Conservation (phyloP, 2,329 filamentous ascomycete genomes). For the Hortaea werneckii region DNA sequence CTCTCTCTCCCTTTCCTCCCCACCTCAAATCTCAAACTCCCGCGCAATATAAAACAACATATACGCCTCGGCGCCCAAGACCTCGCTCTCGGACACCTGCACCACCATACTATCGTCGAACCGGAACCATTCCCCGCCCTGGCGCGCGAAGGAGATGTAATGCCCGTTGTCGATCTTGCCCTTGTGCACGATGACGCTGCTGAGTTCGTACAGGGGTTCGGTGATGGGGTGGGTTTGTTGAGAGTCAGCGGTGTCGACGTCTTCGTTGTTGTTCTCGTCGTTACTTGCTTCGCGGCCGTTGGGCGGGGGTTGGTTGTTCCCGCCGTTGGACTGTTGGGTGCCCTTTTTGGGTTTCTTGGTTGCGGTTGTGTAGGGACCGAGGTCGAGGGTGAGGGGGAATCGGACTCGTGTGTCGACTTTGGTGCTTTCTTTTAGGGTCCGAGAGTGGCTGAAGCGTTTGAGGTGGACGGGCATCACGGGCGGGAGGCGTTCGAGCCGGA, state of each 20-base stretch:
- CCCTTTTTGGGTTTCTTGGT: slow-evolving; percentile 31
- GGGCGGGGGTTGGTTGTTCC: slow-evolving; percentile 37
- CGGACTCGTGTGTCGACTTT: slow-evolving; percentile 83
- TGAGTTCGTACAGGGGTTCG: slow-evolving; percentile 68
- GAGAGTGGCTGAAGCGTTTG: slow-evolving; percentile 44
- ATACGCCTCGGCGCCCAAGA: slow-evolving; percentile 78
- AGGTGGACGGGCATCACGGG: slow-evolving; percentile 87
- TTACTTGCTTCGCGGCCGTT: slow-evolving; percentile 14
- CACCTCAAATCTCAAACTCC: slow-evolving; percentile 9
- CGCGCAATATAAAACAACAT: slow-evolving; percentile 63
- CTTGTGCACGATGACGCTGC: slow-evolving; percentile 85
- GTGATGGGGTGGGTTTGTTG: slow-evolving; percentile 7
- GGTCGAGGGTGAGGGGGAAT: slow-evolving; percentile 79
- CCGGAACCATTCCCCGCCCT: slow-evolving; percentile 78
- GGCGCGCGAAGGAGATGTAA: slow-evolving; percentile 79
- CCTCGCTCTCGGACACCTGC: slow-evolving; percentile 70
- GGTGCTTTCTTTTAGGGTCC: slow-evolving; percentile 59
- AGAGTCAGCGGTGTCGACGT: slow-evolving; percentile 4
- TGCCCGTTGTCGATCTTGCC: slow-evolving; percentile 89
- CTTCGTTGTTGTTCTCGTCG: slow-evolving; percentile 3
- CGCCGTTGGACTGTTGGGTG: not conserved
- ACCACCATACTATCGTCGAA: slow-evolving; percentile 95
- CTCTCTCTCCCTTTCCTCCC: too few relatives aligned
- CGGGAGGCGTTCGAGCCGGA: slow-evolving; percentile 74
- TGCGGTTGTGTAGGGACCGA: slow-evolving; percentile 62